Conservation (phyloP, 371 early-diverging fungal species). For the Mucor irregularis region DNA sequence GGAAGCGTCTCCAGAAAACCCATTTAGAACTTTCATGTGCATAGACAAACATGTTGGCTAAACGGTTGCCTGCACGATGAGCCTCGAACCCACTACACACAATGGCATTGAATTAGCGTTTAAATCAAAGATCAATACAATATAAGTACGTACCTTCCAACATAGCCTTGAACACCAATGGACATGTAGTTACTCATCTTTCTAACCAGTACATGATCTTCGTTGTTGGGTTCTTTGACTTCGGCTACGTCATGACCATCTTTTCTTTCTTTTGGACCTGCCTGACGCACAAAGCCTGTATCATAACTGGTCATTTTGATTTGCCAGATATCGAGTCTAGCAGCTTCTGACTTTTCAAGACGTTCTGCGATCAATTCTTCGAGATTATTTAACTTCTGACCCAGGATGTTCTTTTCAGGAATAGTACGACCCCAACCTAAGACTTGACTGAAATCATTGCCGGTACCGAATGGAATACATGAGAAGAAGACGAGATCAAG, state of each 20-base stretch:
- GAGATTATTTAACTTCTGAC: slow-evolving; percentile 42
- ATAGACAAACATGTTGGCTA: slow-evolving; percentile 55
- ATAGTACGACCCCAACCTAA: slow-evolving; percentile 71
- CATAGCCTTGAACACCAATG: slow-evolving; percentile 66
- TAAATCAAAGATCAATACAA: background rate
- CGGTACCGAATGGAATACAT: slow-evolving; percentile 69
- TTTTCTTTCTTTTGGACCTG: slow-evolving; percentile 37
- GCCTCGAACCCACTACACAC: slow-evolving; percentile 50
- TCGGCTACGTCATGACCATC: slow-evolving; percentile 34
- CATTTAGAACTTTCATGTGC: slow-evolving; percentile 58
- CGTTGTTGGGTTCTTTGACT: background rate
- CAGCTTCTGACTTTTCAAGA: slow-evolving; percentile 52
- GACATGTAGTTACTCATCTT: slow-evolving; percentile 63
- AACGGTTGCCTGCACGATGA: slow-evolving; percentile 53
- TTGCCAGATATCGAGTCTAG: slow-evolving; percentile 65
- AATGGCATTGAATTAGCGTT: background rate
- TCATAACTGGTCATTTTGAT: slow-evolving; percentile 46
- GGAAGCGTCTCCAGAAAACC: slow-evolving; percentile 58
- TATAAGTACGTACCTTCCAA: slow-evolving; percentile 35
- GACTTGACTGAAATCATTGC: slow-evolving; percentile 67
- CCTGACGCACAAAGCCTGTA: slow-evolving; percentile 50
- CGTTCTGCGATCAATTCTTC: slow-evolving; percentile 48
- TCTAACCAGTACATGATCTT: slow-evolving; percentile 20
- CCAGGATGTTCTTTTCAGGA: slow-evolving; percentile 46
- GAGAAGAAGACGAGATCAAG: slow-evolving; percentile 61